Conservation (phyloP, 331 rosid species). For the Acacia pycnantha region DNA sequence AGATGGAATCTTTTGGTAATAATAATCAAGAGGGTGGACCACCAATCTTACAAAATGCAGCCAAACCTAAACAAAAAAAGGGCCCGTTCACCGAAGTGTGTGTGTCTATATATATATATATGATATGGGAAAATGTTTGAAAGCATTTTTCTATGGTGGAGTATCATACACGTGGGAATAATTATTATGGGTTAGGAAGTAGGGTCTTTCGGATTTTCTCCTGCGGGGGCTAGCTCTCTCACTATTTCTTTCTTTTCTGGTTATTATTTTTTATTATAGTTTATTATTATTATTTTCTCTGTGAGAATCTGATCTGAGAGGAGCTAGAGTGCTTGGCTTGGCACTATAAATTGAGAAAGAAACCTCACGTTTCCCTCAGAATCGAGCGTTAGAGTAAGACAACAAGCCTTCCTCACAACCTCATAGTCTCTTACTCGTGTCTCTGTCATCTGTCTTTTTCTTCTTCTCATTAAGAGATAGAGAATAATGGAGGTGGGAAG, state of each 20-base stretch:
- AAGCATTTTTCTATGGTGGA: conserved; percentile 31
- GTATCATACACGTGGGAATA: conserved; percentile 59
- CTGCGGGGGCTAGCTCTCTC: neutral
- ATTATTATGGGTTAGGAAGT: conserved; percentile 33
- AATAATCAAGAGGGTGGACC: neutral
- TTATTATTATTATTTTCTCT: neutral
- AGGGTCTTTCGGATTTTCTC: conserved; percentile 26
- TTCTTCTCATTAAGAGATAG: neutral
- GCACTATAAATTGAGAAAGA: conserved; percentile 48
- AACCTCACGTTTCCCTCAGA: conserved; percentile 25
- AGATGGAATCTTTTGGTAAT: neutral
- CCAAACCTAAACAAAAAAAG: neutral
- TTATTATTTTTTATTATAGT: neutral
- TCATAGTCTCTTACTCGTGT: neutral
- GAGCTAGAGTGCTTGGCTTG: neutral
- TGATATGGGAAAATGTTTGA: neutral
- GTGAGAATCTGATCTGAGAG: neutral
- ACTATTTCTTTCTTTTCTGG: neutral
- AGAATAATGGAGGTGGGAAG: conserved; percentile 29
- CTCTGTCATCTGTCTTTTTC: neutral
- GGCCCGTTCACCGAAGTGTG: neutral
- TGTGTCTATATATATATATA: too few species aligned
- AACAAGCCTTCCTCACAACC: neutral
- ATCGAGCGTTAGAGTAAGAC: conserved; percentile 32
- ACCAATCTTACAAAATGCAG: neutral